Conservation (phyloP, 352 stramenopile genomes). For the Globisporangium heterothallicum region DNA sequence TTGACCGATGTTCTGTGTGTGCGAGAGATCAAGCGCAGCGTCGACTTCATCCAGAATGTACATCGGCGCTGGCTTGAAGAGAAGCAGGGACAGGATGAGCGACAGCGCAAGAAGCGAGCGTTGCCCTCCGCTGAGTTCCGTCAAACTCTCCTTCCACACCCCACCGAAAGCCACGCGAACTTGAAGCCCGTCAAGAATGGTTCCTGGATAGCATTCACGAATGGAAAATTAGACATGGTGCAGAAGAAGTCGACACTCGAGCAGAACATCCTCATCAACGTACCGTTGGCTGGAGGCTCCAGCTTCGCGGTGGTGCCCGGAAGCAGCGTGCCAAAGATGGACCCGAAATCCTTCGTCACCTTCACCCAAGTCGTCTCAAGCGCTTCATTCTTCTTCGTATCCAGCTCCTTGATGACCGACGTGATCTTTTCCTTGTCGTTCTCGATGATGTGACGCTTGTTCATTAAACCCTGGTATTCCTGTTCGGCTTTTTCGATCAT, state of each 20-base stretch:
- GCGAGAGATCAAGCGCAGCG: constrained; percentile 97
- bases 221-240: constrained; percentile 11
- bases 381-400: constrained; percentile 98
- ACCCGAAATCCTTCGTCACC: constrained; percentile 99
- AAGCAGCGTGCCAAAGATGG: constrained; percentile 98
- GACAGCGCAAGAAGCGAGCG: constrained; percentile 98
- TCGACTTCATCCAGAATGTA: constrained; percentile 99
- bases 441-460: constrained; percentile 98
- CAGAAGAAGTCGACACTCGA: background rate
- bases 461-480: constrained; percentile 97
- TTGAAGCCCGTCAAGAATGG: constrained; percentile 93
- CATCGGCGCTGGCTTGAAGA: constrained; percentile 99
- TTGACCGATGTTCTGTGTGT: constrained; percentile 99
- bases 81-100: constrained; percentile 96
- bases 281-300: constrained; percentile 92
- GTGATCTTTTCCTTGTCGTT: constrained; percentile 99
- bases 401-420: constrained; percentile 98
- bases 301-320: constrained; percentile 97
- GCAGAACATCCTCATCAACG: background rate
- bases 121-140: constrained; percentile 98
- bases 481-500: constrained; percentile 99
- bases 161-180: constrained; percentile 99
- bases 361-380: constrained; percentile 97
- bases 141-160: constrained; percentile 99
- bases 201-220: constrained; percentile 48